Conservation (phyloP, 495 filamentous ascomycete genomes). For the Filosporella fistucella region DNA sequence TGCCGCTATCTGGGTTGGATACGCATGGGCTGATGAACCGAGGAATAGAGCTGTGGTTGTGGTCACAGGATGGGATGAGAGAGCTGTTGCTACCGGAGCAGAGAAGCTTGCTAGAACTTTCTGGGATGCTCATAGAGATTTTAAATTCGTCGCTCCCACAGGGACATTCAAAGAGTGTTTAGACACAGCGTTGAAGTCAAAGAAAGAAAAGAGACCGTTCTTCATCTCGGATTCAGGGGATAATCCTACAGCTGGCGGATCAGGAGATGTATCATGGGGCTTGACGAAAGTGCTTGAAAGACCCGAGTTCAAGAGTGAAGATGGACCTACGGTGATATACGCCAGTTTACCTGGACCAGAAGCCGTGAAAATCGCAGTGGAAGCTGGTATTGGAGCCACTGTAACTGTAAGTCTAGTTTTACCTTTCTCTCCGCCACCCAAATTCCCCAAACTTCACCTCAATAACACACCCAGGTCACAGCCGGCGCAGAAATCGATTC, state of each 20-base stretch:
- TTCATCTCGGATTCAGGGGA: conserved; percentile 58
- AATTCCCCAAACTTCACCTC: too few relatives aligned
- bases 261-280: conserved; percentile 52
- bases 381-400: conserved; percentile 43
- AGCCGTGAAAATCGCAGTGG: conserved; percentile 38
- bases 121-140: conserved; percentile 43
- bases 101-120: conserved; percentile 43
- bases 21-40: conserved; percentile 56
- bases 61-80: conserved; percentile 46
- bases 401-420: too few relatives aligned
- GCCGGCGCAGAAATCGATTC: conserved; percentile 51
- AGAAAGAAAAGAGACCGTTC: conserved; percentile 43
- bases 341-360: conserved; percentile 49
- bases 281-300: conserved; percentile 41
- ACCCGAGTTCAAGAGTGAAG: conserved; percentile 37
- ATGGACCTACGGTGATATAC: conserved; percentile 46
- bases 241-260: conserved; percentile 53
- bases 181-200: conserved; percentile 38
- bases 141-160: conserved; percentile 50
- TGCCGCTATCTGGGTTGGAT: conserved; percentile 55
- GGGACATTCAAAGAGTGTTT: conserved; percentile 46
- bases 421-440: too few relatives aligned
- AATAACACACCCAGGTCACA: too few relatives aligned
- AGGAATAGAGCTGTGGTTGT: conserved; percentile 49
- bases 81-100: conserved; percentile 31